Conservation (phyloP, 208 protist species). For the Plasmodiophora brassicae region DNA sequence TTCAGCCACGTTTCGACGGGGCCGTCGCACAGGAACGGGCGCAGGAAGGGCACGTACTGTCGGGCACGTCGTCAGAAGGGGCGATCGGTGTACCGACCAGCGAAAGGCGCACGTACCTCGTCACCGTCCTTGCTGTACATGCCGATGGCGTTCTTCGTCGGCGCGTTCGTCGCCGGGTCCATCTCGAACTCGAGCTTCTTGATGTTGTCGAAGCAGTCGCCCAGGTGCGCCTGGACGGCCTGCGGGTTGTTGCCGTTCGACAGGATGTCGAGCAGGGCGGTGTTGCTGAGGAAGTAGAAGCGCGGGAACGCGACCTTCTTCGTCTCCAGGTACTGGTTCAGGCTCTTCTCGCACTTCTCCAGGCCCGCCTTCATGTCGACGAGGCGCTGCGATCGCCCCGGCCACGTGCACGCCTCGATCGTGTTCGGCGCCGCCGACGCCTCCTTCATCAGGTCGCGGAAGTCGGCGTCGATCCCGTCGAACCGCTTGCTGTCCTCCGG, state of each 20-base stretch:
- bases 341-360: constrained; percentile 88
- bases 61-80: constrained; percentile 73
- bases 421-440: constrained; percentile 35
- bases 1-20: constrained; percentile 93
- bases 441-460: constrained; percentile 39
- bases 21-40: constrained; percentile 80
- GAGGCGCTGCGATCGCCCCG: constrained; percentile 51
- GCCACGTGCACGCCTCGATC: constrained; percentile 61
- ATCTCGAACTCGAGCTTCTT: constrained; percentile 60
- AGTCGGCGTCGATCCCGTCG: constrained; percentile 37
- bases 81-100: background rate
- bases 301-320: constrained; percentile 83
- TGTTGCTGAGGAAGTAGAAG: constrained; percentile 81
- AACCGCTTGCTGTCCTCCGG: constrained; percentile 83
- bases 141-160: constrained; percentile 59
- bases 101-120: background rate
- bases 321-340: constrained; percentile 93
- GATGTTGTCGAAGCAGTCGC: constrained; percentile 67
- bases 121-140: constrained; percentile 61
- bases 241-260: constrained; percentile 69
- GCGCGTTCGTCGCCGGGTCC: constrained; percentile 34
- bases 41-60: constrained; percentile 83
- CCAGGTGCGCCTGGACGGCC: constrained; percentile 66
- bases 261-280: constrained; percentile 73
- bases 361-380: constrained; percentile 71